Conservation (phyloP, 2,329 filamentous ascomycete species). For the Verticillium isaacii region DNA sequence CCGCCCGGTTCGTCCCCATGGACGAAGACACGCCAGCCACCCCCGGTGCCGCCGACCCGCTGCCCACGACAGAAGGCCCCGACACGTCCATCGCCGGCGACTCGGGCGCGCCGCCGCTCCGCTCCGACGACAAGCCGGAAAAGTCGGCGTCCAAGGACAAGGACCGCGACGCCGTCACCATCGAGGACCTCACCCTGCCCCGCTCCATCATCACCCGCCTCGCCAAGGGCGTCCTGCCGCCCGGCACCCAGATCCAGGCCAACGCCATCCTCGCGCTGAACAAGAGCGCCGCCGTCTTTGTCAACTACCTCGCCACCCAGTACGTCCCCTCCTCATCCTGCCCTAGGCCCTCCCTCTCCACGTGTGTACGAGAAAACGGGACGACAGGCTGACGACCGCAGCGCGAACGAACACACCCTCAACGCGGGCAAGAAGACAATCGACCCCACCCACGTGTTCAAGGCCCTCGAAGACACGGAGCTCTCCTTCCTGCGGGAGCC, state of each 20-base stretch:
- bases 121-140: conserved; percentile 19
- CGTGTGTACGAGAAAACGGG: neutral
- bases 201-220: conserved; percentile 78
- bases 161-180: conserved; percentile 39
- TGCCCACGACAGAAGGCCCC: conserved; percentile 8
- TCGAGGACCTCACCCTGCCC: conserved; percentile 71
- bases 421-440: conserved; percentile 73
- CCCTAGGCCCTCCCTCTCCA: neutral
- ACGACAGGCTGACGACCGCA: conserved; percentile 25
- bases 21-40: conserved; percentile 30
- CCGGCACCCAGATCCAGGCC: conserved; percentile 79
- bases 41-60: conserved; percentile 9
- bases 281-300: conserved; percentile 79
- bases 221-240: conserved; percentile 73
- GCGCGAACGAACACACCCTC: conserved; percentile 68
- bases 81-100: neutral
- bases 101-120: neutral
- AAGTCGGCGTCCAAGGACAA: conserved; percentile 23
- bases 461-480: conserved; percentile 71
- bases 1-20: conserved; percentile 37
- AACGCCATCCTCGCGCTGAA: conserved; percentile 75
- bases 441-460: conserved; percentile 69
- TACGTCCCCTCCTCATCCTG: conserved; percentile 36
- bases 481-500: conserved; percentile 65
- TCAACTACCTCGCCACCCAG: conserved; percentile 73